These are phyloP conservation scores for Lentinula aciculospora DNA, from an alignment of 768 basidiomycete genomes.

Conservation along the genomic window DNA sequence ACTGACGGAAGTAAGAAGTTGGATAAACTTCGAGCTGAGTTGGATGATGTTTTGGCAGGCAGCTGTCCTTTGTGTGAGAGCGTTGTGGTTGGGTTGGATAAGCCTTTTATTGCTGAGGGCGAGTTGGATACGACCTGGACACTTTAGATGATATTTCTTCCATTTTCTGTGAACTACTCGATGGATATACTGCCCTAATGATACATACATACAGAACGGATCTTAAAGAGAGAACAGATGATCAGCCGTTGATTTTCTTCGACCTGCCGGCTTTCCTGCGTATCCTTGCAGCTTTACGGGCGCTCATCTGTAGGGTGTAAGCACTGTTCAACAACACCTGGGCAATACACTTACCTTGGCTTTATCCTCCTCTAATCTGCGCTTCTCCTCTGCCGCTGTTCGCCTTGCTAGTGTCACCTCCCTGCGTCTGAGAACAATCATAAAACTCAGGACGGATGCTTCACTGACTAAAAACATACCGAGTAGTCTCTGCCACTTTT, in stretches of 20 bases:
- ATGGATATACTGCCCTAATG: background rate
- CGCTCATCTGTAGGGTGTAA: constrained; percentile 58
- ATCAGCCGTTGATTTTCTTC: constrained; percentile 76
- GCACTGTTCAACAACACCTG: background rate
- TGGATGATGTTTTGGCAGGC: constrained; percentile 86
- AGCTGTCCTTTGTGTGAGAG: constrained; percentile 93
- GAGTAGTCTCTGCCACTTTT: constrained; percentile 59
- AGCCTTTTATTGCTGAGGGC: constrained; percentile 75
- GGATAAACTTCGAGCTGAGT: constrained; percentile 72
- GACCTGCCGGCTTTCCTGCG: constrained; percentile 68
- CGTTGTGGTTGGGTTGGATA: constrained; percentile 80
- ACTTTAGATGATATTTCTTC: constrained; percentile 32
- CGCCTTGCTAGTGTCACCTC: constrained; percentile 68
- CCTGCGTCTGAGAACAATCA: constrained; percentile 40
- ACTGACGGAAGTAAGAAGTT: constrained; percentile 52
- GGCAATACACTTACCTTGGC: constrained; percentile 39
- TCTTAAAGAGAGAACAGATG: background rate
- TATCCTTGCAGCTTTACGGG: constrained; percentile 67
- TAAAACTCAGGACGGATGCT: background rate
- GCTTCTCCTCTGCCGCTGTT: constrained; percentile 67
- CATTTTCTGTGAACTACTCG: background rate
- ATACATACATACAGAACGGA: background rate
- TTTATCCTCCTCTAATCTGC: constrained; percentile 60
- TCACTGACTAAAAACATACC: constrained; percentile 30
- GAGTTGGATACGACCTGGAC: constrained; percentile 79